These are phyloP conservation scores for Pyrrhoderma noxium DNA, from an alignment of 1,284 basidiomycete genomes.

Conservation along the genomic window DNA sequence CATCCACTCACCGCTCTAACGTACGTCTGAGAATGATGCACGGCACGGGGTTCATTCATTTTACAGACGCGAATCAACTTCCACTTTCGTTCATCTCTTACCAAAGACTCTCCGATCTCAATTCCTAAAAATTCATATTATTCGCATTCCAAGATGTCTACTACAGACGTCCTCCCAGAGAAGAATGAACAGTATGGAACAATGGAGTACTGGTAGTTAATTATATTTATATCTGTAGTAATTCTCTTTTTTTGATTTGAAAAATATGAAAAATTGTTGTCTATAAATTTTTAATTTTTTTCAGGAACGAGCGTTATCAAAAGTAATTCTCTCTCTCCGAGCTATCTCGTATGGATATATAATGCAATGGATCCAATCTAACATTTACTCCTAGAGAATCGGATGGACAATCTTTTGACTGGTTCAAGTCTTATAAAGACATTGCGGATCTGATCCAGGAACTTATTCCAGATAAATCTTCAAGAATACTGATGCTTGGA, in stretches of 20 bases:
- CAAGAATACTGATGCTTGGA: conserved; percentile 80
- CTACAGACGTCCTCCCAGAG: conserved; percentile 37
- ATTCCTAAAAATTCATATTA: not conserved
- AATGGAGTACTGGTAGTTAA: conserved; percentile 63
- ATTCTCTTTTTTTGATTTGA: conserved; percentile 12
- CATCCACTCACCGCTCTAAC: no score
- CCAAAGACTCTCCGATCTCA: no score
- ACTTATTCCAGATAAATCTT: conserved; percentile 56
- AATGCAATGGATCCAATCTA: no score
- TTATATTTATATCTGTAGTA: not conserved
- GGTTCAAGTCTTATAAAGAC: conserved; percentile 75
- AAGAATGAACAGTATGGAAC: conserved; percentile 73
- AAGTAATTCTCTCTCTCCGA: conserved; percentile 33
- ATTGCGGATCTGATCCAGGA: conserved; percentile 51
- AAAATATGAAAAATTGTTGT: not conserved
- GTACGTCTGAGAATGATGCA: no score
- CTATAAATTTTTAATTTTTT: not conserved
- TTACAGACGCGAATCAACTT: no score
- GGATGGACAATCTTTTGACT: conserved; percentile 66
- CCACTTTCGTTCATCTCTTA: no score
- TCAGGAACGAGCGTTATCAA: conserved; percentile 61
- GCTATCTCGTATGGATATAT: no score
- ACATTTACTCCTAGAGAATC: conserved; percentile 17
- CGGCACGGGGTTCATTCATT: no score
- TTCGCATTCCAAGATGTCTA: not conserved